Evolutionary conservation across 768 basidiomycete genomes (phyloP), one percentile per base, ranked within the genome.

Genomic region (Kondoa malvinella): DNA sequence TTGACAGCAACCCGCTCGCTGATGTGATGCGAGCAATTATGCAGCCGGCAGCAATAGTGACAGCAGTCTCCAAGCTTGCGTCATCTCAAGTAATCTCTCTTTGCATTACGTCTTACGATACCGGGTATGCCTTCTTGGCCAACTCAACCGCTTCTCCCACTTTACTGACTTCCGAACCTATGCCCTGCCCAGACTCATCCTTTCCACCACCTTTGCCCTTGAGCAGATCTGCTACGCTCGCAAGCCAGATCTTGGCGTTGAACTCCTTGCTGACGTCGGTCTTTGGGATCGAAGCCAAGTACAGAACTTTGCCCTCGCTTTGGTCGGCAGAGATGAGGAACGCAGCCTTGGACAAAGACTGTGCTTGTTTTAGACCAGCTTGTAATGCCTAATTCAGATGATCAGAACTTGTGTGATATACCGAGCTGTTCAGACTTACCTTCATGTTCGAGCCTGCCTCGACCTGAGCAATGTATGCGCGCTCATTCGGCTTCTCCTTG

Each of bases 141-240:
- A 68, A 30, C 32, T 27, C 57, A 32, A 69, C 61, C 3, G 88
- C 92, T 68, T 87, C 88, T 17, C 81, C 78, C 1, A 90, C 78
- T 77, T 82, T 85, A 29, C 77, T 77, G 0, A 81, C 76, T 69
- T 88, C 81, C 1, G 80, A 78, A 32, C 95, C 95, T 16, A 94
- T 85, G 29, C 95, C 95, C 74, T 92, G 90, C 1, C 87, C 87
- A 66, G 83, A 82, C 40, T 97, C 95, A 68, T 89, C 89, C 78
- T 92, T 96, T 16, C 95, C 95, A 66, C 95, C 95, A 64, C 90
- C 90, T 89, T 94, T 97, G 57, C 95, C 95, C 29, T 92, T 92
- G 12, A 97, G 73, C 8, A 92, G 78, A 34, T 86, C 86, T 3
- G 83, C 81, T 25, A 95, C 86, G 69, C 82, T 83, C 27, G 81